A percentile compares a stretch with the other conserved stretches of the same genome.
Conservation (phyloP, 208 protist genomes). For the Crithidia expoeki region DNA sequence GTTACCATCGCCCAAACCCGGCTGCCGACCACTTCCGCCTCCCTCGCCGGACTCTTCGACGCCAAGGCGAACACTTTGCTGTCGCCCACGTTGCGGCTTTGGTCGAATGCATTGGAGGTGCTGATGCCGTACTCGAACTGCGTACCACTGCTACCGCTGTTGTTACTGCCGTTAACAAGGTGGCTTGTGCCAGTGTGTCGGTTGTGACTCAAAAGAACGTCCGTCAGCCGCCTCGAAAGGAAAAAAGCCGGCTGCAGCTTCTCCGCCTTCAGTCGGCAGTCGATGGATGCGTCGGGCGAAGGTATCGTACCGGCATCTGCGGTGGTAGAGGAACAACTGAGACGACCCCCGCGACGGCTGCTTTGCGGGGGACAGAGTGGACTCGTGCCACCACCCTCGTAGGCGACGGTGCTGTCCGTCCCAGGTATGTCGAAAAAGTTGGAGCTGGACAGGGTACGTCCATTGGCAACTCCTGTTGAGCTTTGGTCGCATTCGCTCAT, state of each 20-base stretch:
- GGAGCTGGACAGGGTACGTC: not conserved
- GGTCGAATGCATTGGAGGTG: conserved; percentile 2
- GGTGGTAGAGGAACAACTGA: not conserved
- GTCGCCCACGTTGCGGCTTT: conserved; percentile 4
- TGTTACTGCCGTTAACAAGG: not conserved
- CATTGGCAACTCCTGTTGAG: not conserved
- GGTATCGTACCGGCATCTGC: not conserved
- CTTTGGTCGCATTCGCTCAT: not conserved
- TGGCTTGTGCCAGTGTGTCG: not conserved
- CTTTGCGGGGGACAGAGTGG: not conserved
- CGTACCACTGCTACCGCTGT: not conserved
- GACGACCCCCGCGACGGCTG: not conserved
- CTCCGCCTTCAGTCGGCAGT: not conserved
- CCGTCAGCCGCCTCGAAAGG: not conserved
- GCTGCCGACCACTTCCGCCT: not conserved
- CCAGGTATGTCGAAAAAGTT: conserved; percentile 7
- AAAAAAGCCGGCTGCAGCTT: not conserved
- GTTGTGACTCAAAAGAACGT: not conserved
- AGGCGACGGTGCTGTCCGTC: not conserved
- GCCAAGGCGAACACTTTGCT: not conserved
- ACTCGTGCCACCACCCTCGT: not conserved
- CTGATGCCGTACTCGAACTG: conserved; percentile 6
- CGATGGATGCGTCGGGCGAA: conserved; percentile 2
- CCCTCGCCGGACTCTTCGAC: not conserved
- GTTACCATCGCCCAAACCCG: not conserved